A percentile compares a stretch with the other conserved stretches of the same genome.
Conservation (phyloP, 179 eudicot species). For the Camellia oleifera region DNA sequence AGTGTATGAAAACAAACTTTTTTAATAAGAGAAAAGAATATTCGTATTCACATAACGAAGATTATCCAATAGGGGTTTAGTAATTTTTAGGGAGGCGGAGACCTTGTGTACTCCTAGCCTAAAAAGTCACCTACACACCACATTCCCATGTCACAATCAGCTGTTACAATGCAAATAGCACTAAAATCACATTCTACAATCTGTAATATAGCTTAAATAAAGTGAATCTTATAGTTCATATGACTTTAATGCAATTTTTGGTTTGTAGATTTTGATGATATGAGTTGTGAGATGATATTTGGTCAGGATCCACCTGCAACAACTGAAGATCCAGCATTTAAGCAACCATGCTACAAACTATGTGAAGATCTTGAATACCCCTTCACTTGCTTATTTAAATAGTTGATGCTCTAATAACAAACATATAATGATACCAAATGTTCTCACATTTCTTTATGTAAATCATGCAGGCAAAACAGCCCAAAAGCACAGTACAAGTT, state of each 20-base stretch:
- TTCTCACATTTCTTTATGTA: not conserved
- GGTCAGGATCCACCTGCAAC: conserved; percentile 70
- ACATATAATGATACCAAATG: not conserved
- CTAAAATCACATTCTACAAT: too few species aligned
- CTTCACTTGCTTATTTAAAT: not conserved
- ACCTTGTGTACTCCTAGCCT: too few species aligned
- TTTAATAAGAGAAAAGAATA: too few species aligned
- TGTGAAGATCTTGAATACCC: conserved; percentile 36
- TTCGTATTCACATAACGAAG: too few species aligned
- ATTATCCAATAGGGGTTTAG: too few species aligned
- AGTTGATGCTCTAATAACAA: not conserved
- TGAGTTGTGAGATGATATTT: conserved; percentile 91
- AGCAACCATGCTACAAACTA: conserved; percentile 71
- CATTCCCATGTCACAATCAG: too few species aligned
- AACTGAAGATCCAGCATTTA: conserved; percentile 61
- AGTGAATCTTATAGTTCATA: not conserved
- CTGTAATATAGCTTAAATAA: too few species aligned
- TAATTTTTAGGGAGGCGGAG: too few species aligned
- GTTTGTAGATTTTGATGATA: conserved; percentile 82
- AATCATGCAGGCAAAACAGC: conserved; percentile 51
- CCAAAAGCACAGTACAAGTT: conserved; percentile 40
- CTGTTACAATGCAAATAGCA: too few species aligned
- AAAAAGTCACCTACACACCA: too few species aligned
- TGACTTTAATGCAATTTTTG: conserved; percentile 5
- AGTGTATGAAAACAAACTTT: too few species aligned